Evolutionary conservation across 352 stramenopile species (phyloP).

Genomic region (Phytopythium oedochilum): DNA sequence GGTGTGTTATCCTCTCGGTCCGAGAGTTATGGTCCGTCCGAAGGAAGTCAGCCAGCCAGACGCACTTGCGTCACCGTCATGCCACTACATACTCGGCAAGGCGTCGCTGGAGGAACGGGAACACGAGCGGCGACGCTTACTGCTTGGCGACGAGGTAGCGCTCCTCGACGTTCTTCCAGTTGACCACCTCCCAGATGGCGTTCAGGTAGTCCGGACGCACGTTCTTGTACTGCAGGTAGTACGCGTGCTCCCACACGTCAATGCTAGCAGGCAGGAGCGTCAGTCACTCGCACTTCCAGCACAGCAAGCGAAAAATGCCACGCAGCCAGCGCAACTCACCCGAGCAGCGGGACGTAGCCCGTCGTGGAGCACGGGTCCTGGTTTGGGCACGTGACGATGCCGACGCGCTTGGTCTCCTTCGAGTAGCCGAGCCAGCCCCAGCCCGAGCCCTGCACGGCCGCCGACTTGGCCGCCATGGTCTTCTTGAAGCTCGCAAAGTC

Average conservation of each 20-base stretch:
- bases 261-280: too few species aligned
- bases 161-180: conserved; percentile 93
- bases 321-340: too few species aligned
- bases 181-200: conserved; percentile 92
- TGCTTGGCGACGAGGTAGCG: conserved; percentile 70
- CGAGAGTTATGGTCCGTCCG: too few species aligned
- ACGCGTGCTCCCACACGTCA: conserved; percentile 97
- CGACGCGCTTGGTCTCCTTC: conserved; percentile 77
- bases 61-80: neutral
- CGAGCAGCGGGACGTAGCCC: conserved; percentile 94
- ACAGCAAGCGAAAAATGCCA: neutral
- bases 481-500: conserved; percentile 92
- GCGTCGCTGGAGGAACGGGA: too few species aligned
- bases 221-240: conserved; percentile 98
- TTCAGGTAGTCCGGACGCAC: conserved; percentile 94
- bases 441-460: conserved; percentile 95
- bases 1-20: too few species aligned
- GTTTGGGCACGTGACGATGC: conserved; percentile 90
- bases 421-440: conserved; percentile 98
- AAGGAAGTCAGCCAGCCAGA: too few species aligned
- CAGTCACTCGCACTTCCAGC: neutral
- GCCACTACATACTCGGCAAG: too few species aligned
- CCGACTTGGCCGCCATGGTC: conserved; percentile 82
- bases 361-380: conserved; percentile 96
- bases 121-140: conserved; percentile 26